Evolutionary conservation across 75 land plant species (phyloP).

Genomic region (Cunninghamia lanceolata): DNA sequence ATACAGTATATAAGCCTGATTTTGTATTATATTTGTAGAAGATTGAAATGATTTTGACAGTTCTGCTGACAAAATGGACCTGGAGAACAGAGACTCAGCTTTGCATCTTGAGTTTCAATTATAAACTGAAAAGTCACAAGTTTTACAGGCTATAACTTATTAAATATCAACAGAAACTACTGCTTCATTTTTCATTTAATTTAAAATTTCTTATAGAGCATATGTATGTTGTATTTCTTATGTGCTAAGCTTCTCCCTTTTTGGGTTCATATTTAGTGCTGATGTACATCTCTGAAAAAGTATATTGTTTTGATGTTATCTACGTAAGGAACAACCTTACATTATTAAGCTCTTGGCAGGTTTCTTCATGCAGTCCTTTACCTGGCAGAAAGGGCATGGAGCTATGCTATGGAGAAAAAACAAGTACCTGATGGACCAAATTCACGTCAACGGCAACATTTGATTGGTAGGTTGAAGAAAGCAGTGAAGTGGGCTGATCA

Average conservation of each 20-base stretch:
- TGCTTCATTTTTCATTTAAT: not conserved
- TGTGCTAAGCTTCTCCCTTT: not conserved
- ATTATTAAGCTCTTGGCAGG: conserved; percentile 35
- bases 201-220: not conserved
- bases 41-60: not conserved
- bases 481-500: conserved; percentile 91
- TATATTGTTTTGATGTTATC: not conserved
- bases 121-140: not conserved
- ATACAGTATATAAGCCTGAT: not conserved
- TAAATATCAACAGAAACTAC: not conserved
- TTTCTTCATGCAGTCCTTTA: conserved; percentile 88
- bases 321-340: not conserved
- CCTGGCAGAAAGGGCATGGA: conserved; percentile 98
- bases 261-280: not conserved
- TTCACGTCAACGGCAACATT: conserved; percentile 68
- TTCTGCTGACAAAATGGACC: not conserved
- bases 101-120: not conserved
- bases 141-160: not conserved
- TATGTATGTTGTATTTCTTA: not conserved
- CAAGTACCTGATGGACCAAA: conserved; percentile 67
- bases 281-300: not conserved
- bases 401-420: conserved; percentile 95
- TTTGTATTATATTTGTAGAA: not conserved
- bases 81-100: not conserved
- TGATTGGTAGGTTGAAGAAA: conserved; percentile 80